Conservation (phyloP, 495 filamentous ascomycete genomes). For the Penicillium soppii region DNA sequence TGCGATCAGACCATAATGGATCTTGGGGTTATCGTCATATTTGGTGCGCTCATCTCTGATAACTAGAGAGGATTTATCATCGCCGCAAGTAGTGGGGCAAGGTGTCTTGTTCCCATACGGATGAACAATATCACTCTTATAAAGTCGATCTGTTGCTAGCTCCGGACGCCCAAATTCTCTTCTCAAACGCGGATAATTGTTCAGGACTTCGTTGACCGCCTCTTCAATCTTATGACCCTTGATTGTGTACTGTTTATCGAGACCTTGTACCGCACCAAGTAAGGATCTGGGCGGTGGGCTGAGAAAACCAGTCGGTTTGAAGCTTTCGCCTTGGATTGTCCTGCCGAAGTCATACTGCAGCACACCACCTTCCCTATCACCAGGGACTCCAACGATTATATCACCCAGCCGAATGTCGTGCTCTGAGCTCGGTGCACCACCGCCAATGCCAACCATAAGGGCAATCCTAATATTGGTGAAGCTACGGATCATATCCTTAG, state of each 20-base stretch:
- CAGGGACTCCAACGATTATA: constrained; percentile 36
- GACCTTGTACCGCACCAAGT: constrained; percentile 14
- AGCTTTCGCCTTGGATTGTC: constrained; percentile 12
- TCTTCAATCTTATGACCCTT: constrained; percentile 22
- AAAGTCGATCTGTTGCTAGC: constrained; percentile 33
- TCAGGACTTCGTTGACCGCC: constrained; percentile 16
- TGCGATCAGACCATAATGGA: constrained; percentile 31
- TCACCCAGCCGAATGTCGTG: constrained; percentile 36
- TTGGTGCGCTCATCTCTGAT: constrained; percentile 21
- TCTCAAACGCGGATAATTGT: constrained; percentile 17
- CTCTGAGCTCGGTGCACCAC: constrained; percentile 20
- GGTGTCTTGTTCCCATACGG: constrained; percentile 11
- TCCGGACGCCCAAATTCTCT: constrained; percentile 27
- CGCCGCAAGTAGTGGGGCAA: constrained; percentile 24
- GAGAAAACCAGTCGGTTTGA: constrained; percentile 26
- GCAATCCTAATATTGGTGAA: constrained; percentile 35
- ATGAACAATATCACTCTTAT: constrained; percentile 27
- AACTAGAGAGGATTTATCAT: constrained; percentile 22
- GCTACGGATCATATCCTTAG: constrained; percentile 28
- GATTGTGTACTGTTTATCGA: constrained; percentile 12
- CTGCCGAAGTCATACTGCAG: constrained; percentile 42
- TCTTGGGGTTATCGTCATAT: constrained; percentile 16
- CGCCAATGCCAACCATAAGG: constrained; percentile 32
- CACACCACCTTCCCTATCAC: constrained; percentile 25
- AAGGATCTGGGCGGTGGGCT: constrained; percentile 31